phyloP scores from a whole-genome alignment of 2,329 filamentous ascomycete species.

The Fusarium camptoceras region DNA sequence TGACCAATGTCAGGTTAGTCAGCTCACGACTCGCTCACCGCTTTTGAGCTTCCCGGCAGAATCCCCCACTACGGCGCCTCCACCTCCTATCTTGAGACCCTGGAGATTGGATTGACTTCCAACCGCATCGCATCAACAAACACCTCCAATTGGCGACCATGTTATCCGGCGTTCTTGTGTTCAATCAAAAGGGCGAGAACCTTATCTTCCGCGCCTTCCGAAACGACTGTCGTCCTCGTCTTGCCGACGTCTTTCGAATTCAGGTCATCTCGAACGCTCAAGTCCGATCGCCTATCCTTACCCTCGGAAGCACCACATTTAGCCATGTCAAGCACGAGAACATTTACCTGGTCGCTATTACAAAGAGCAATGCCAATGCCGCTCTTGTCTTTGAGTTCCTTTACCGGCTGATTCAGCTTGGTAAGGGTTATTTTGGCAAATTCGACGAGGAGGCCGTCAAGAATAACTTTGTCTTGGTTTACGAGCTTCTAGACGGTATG shows the following conservation, averaged over 20 bases:
- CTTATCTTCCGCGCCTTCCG: slow-evolving; percentile 99
- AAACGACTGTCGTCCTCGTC: slow-evolving; percentile 95
- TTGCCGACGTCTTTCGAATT: slow-evolving; percentile 99
- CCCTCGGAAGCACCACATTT: slow-evolving; percentile 96
- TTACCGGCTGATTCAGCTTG: slow-evolving; percentile 89
- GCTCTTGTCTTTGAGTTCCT: slow-evolving; percentile 98
- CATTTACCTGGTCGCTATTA: slow-evolving; percentile 96
- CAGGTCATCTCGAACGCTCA: slow-evolving; percentile 99
- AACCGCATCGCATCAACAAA: slow-evolving; percentile 16
- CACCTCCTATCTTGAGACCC: slow-evolving; percentile 40
- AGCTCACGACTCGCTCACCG: slow-evolving; percentile 34
- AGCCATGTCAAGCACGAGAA: slow-evolving; percentile 99
- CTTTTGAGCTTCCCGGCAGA: slow-evolving; percentile 40
- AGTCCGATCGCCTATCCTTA: slow-evolving; percentile 96
- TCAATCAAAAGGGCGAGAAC: slow-evolving; percentile 99
- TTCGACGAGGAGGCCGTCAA: slow-evolving; percentile 99
- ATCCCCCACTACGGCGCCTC: slow-evolving; percentile 42
- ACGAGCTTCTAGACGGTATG: slow-evolving; percentile 91
- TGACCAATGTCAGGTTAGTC: not conserved
- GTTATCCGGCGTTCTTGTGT: slow-evolving; percentile 96
- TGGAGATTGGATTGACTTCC: slow-evolving; percentile 8
- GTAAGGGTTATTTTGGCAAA: slow-evolving; percentile 97
- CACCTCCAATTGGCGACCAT: slow-evolving; percentile 65
- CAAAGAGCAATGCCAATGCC: slow-evolving; percentile 98
- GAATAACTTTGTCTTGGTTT: slow-evolving; percentile 99